Evolutionary conservation across 2,329 filamentous ascomycete genomes (phyloP).

Genomic region (Venturia oleaginea): DNA sequence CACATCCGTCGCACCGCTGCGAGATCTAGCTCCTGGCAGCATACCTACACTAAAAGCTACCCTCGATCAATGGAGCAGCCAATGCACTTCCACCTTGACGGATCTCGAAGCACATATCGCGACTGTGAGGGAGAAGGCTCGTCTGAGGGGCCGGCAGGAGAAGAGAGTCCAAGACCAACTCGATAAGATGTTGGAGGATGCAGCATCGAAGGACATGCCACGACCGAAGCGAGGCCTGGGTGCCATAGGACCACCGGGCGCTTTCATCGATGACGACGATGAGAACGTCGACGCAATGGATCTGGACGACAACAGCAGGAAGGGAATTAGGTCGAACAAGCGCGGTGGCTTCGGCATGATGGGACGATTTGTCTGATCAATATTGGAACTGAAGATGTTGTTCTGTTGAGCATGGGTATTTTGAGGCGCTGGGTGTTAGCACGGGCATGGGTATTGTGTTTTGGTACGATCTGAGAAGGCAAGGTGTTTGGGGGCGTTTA

Average conservation of each 20-base stretch:
- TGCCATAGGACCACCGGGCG: neutral
- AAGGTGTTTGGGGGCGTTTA: too few relatives aligned
- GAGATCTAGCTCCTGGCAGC: slow-evolving; percentile 69
- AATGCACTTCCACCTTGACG: slow-evolving; percentile 64
- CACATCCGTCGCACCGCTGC: slow-evolving; percentile 71
- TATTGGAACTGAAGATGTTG: neutral
- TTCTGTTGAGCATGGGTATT: too few relatives aligned
- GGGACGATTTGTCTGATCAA: neutral
- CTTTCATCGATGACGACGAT: slow-evolving; percentile 7
- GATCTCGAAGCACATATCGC: slow-evolving; percentile 70
- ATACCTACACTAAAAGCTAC: slow-evolving; percentile 59
- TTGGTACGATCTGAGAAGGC: too few relatives aligned
- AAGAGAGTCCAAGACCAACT: slow-evolving; percentile 3
- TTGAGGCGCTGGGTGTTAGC: too few relatives aligned
- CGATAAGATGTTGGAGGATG: slow-evolving; percentile 6
- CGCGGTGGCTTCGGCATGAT: slow-evolving; percentile 6
- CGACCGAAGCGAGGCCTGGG: slow-evolving; percentile 8
- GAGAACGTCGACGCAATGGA: slow-evolving; percentile 11
- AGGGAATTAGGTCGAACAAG: neutral
- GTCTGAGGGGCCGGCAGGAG: neutral
- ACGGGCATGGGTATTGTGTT: too few relatives aligned
- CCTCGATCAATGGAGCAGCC: slow-evolving; percentile 65
- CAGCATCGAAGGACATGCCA: neutral
- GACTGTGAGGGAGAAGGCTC: slow-evolving; percentile 45
- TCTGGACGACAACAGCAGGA: slow-evolving; percentile 13